These are phyloP conservation scores for Magnolia kwangsiensis DNA, from an alignment of 164 flowering plant species.

Conservation along the genomic window DNA sequence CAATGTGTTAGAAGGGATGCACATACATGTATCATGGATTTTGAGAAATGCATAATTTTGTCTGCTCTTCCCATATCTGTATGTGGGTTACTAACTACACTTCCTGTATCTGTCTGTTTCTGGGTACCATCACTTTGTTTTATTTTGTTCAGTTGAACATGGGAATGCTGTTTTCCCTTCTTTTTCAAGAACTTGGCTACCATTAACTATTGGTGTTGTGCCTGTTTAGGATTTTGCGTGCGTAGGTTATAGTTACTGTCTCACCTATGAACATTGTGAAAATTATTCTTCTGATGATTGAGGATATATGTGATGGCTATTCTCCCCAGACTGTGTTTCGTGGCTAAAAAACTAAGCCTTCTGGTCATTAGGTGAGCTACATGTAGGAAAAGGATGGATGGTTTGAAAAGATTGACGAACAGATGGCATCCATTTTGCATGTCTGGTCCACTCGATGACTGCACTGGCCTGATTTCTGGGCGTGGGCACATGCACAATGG, in stretches of 20 bases:
- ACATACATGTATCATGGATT: neutral
- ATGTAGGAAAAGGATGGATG: neutral
- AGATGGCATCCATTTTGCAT: neutral
- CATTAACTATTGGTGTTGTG: no score
- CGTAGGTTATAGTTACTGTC: no score
- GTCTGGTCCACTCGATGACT: neutral
- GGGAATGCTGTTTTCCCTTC: no score
- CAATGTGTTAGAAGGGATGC: neutral
- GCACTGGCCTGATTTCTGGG: neutral
- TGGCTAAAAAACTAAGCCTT: neutral
- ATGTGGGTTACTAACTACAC: neutral
- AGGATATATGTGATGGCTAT: neutral
- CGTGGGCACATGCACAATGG: neutral
- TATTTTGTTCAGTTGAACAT: no score
- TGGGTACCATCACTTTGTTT: no score
- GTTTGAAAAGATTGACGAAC: neutral
- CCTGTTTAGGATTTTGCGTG: no score
- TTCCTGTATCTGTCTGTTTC: no score
- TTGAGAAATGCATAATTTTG: neutral
- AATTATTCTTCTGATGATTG: no score
- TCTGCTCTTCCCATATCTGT: neutral
- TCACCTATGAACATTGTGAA: no score
- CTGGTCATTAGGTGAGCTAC: neutral
- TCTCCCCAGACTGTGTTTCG: neutral
- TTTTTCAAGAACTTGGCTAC: no score